Base-by-base conservation (phyloP, 352 stramenopile genomes). In the Pythium coloratum region DNA sequence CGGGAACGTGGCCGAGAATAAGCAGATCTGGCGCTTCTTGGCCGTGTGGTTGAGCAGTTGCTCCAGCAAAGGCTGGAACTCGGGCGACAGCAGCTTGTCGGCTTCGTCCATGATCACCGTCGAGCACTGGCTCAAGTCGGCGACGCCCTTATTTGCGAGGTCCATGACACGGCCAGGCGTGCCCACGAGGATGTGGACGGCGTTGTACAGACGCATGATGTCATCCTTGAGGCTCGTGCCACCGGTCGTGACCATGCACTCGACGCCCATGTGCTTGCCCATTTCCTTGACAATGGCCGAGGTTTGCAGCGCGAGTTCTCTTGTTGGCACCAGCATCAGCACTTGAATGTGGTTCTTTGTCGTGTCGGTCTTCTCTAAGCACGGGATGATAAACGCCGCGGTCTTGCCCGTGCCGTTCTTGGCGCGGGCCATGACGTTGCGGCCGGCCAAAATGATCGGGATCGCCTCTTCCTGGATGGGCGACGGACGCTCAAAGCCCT, bases 331-430 rank as follows among this genome's bases (percentile, higher is more conserved):
- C 30, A 99, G 83, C 63, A 99, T 99, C 14, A 99, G 78, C 69
- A 99, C 97, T 92, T 99, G 97, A 70, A 99, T 99, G 76, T 97
- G 76, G 62, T 98, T 95, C 72, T 98, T 95, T 16, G 83, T 87
- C 8, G 92, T 97, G 82, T 99, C 96, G n/a, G 97, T 98, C 78
- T 99, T 99, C 74, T 99, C 97, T 65, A 99, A 88, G 74, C 97
- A 98, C 20, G 97, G 97, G 78, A 99, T 99, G 75, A 99, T 99
- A 71, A 99, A 99, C 38, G 98, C 97, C 36, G 96, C 98, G 9
- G 98, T 99, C 81, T 99, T 99, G 57, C 98, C 98, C 16, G 98
- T 99, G 55, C 98, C 98, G 76, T 99, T 99, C 86, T 99, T 99
- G 28, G 98, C 97, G 67, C 97, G 79, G 30, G 97, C 97, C 76